Evolutionary conservation across 1,139 yeast species (phyloP).

Genomic region (Candida sanyaensis): DNA sequence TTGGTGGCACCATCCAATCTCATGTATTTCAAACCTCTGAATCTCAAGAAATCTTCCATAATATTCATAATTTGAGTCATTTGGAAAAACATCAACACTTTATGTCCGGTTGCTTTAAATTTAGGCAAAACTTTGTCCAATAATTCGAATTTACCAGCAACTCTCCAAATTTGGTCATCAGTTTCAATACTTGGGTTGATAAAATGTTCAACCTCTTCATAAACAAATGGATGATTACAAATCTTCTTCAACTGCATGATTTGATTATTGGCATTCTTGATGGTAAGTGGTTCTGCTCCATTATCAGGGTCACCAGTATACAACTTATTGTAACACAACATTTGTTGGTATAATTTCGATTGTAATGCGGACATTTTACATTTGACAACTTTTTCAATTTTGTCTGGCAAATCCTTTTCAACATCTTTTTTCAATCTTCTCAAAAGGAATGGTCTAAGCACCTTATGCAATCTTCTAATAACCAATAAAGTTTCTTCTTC

Average conservation of each 20-base stretch:
- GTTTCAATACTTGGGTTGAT: constrained; percentile 76
- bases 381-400: constrained; percentile 91
- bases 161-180: constrained; percentile 74
- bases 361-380: constrained; percentile 93
- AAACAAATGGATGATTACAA: constrained; percentile 97
- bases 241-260: constrained; percentile 95
- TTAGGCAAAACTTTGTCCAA: constrained; percentile 75
- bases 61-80: constrained; percentile 91
- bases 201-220: constrained; percentile 88
- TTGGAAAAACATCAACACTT: constrained; percentile 81
- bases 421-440: constrained; percentile 97
- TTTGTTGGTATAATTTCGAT: constrained; percentile 72
- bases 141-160: constrained; percentile 76
- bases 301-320: constrained; percentile 57
- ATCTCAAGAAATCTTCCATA: constrained; percentile 79
- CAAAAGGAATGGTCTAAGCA: constrained; percentile 87
- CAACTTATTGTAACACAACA: constrained; percentile 69
- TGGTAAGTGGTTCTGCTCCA: constrained; percentile 50
- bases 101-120: constrained; percentile 71
- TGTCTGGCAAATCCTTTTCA: constrained; percentile 93
- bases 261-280: constrained; percentile 87
- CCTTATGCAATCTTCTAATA: constrained; percentile 94
- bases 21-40: constrained; percentile 64
- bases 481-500: constrained; percentile 95
- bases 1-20: constrained; percentile 83